Evolutionary conservation across 108 stramenopile species (phyloP), one percentile per base, ranked within the genome.

Genomic region (Cyclotella cryptica): DNA sequence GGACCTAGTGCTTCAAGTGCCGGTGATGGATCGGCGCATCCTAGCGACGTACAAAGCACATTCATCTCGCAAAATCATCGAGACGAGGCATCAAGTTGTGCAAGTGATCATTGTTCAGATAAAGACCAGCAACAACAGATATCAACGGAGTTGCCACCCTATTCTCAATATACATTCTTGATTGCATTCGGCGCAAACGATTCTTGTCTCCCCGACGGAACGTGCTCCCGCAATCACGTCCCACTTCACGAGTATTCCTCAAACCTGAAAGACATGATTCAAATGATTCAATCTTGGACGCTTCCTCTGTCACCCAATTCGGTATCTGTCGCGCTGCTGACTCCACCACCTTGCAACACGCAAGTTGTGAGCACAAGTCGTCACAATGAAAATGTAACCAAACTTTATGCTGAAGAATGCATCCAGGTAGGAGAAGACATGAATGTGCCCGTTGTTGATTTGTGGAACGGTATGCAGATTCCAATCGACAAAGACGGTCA

Each of bases 141-240:
- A n/a, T n/a, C n/a, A n/a, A 54, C 12, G 53, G 19, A 54, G 18
- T 19, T 7, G n/a, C 53, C n/a, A 66, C 44, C 17, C n/a, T 53
- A 79, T 43, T 42, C 78, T 44, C 70, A 79, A 79, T 79, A 72
- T 64, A 58, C 78, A 29, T 71, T 79, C 30, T 52, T 79, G 19
- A 79, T 79, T 22, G 78, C 70, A 14, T 93, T 88, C 72, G 94
- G 94, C 12, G 94, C 94, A 68, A 95, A 95, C 74, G 94, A 95
- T 81, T 86, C 78, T 8, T 72, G 78, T 59, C 78, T 79, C 0
- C 54, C 64, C 15, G 17, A 43, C 22, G 78, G 78, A 59, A 40
- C 62, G 2, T 61, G 62, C 22, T 66, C 88, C 21, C 81, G 85
- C 35, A 78, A 90, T 55, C 90, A 95, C 71, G 88, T 95, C 7